These are phyloP conservation scores for Huntiella savannae DNA, from an alignment of 2,329 filamentous ascomycete species.

Conservation along the genomic window DNA sequence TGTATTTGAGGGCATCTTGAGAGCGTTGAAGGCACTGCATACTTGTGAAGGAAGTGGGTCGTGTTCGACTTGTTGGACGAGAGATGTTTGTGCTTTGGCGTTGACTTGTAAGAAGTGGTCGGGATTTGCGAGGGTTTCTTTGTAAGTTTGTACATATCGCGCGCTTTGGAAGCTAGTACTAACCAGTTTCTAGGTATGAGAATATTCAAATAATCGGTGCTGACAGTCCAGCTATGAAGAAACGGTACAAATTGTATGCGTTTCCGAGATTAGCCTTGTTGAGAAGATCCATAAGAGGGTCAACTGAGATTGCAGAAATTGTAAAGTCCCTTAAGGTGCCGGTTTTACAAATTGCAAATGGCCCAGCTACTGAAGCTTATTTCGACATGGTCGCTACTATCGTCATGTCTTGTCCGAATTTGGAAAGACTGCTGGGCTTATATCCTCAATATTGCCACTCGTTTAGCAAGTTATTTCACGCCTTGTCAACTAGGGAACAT, in stretches of 20 bases:
- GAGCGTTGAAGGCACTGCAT: conserved; percentile 33
- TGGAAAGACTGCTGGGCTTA: conserved; percentile 38
- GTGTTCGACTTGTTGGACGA: conserved; percentile 47
- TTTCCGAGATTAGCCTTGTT: conserved; percentile 36
- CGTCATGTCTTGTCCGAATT: conserved; percentile 45
- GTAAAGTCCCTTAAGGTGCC: conserved; percentile 41
- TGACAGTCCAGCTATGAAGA: conserved; percentile 37
- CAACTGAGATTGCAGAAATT: conserved; percentile 31
- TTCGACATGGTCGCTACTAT: conserved; percentile 39
- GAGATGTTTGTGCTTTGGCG: conserved; percentile 34
- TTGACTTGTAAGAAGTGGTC: conserved; percentile 32
- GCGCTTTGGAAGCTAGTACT: background rate
- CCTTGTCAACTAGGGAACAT: conserved; percentile 35
- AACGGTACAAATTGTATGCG: conserved; percentile 34
- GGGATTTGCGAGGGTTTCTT: conserved; percentile 28
- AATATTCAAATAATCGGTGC: conserved; percentile 38
- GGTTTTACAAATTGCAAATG: conserved; percentile 17
- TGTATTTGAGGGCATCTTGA: conserved; percentile 36
- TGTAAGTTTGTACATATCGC: conserved; percentile 23
- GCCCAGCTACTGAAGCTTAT: conserved; percentile 27
- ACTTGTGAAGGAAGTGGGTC: conserved; percentile 27
- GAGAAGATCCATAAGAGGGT: conserved; percentile 35
- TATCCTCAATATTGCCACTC: conserved; percentile 34
- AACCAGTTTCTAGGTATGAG: conserved; percentile 26
- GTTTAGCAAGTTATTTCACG: conserved; percentile 37